A percentile compares a stretch with the other conserved stretches of the same genome.
Conservation (phyloP, 208 protist species). For the Trypanosoma mega region DNA sequence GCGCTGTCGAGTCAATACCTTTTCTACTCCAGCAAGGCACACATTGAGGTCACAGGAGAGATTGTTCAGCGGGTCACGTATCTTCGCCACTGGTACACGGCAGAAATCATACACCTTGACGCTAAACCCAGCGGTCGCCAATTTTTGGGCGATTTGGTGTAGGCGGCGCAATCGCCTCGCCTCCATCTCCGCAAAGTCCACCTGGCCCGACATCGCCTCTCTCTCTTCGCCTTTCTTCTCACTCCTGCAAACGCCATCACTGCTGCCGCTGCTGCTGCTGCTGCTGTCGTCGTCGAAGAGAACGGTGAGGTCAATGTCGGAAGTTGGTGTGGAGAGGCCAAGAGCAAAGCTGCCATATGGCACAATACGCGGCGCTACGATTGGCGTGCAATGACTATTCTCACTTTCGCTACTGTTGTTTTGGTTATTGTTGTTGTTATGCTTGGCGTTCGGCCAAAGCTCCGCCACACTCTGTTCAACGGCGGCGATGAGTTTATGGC, state of each 20-base stretch:
- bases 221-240: neutral
- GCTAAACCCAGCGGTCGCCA: constrained; percentile 3
- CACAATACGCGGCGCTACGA: constrained; percentile 27
- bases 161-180: constrained; percentile 1
- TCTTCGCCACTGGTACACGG: constrained; percentile 46
- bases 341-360: constrained; percentile 65
- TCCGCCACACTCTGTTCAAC: constrained; percentile 23
- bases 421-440: constrained; percentile 2
- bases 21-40: constrained; percentile 16
- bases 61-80: constrained; percentile 27
- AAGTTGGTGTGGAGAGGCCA: constrained; percentile 51
- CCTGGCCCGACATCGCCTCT: neutral
- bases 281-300: constrained; percentile 11
- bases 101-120: constrained; percentile 51
- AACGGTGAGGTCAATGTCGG: constrained; percentile 50
- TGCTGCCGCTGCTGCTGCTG: neutral
- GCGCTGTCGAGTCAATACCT: constrained; percentile 37
- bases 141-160: constrained; percentile 3
- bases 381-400: neutral
- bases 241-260: neutral
- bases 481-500: constrained; percentile 26
- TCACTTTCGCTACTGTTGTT: neutral
- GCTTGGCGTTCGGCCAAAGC: constrained; percentile 23
- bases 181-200: constrained; percentile 1
- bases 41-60: constrained; percentile 48